phyloP scores from a whole-genome alignment of 176 grass and related monocot genomes.

The Lolium multiflorum region DNA sequence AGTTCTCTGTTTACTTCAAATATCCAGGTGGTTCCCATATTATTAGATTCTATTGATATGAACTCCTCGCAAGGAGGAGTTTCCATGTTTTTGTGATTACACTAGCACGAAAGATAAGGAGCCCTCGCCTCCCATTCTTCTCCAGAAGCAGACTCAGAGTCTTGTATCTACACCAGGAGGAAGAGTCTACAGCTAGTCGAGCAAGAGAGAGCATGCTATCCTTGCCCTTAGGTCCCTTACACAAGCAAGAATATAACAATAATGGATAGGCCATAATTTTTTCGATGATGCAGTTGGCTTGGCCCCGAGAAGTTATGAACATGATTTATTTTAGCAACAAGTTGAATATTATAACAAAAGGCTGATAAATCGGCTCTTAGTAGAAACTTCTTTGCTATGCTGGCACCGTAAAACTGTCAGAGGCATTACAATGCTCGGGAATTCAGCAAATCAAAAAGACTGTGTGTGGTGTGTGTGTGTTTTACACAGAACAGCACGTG shows the following conservation, averaged over 20 bases:
- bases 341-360: not conserved
- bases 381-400: not conserved
- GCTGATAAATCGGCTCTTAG: not conserved
- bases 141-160: not conserved
- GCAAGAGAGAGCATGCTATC: not conserved
- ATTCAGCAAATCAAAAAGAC: slow-evolving; percentile 15
- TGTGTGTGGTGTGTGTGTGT: not conserved
- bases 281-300: not conserved
- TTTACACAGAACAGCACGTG: not conserved
- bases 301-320: not conserved
- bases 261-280: not conserved
- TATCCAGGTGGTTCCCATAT: not conserved
- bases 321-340: not conserved
- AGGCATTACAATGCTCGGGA: not conserved
- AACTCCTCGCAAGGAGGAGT: not conserved
- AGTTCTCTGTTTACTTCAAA: not conserved
- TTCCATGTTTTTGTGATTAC: not conserved
- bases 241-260: not conserved
- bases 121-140: not conserved
- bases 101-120: not conserved
- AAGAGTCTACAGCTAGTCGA: not conserved
- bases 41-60: not conserved
- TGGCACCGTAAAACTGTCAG: not conserved
- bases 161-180: not conserved
- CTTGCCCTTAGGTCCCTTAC: not conserved